These are phyloP conservation scores for Aspergillus sp. DNA, from an alignment of 2,329 filamentous ascomycete species.

Conservation along the genomic window DNA sequence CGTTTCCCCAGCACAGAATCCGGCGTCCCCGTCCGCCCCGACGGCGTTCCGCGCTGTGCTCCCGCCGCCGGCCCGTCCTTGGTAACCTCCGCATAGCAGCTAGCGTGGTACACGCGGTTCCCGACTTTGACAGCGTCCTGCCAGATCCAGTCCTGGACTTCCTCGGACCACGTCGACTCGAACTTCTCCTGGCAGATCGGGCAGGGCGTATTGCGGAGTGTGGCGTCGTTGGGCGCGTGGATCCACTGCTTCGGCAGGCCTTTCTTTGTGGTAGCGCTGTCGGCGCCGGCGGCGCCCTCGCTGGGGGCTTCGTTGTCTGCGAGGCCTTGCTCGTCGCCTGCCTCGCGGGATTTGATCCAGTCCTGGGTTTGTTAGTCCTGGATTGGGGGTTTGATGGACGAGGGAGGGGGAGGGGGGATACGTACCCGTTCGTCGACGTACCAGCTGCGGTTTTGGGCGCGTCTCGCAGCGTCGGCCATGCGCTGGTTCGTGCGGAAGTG, in stretches of 20 bases:
- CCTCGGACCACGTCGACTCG: slow-evolving; percentile 85
- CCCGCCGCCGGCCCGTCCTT: slow-evolving; percentile 54
- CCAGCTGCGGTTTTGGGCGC: slow-evolving; percentile 89
- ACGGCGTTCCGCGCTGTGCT: slow-evolving; percentile 28
- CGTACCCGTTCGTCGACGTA: slow-evolving; percentile 84
- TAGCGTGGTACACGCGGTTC: slow-evolving; percentile 81
- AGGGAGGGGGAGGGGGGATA: slow-evolving; percentile 6
- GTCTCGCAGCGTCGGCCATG: slow-evolving; percentile 79
- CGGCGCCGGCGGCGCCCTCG: slow-evolving; percentile 39
- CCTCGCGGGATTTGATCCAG: slow-evolving; percentile 84
- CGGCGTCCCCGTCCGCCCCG: slow-evolving; percentile 51
- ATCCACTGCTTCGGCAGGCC: slow-evolving; percentile 69
- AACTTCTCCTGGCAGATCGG: slow-evolving; percentile 96
- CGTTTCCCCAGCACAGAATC: slow-evolving; percentile 69
- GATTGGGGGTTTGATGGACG: neutral
- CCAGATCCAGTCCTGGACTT: slow-evolving; percentile 96
- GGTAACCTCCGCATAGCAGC: slow-evolving; percentile 79
- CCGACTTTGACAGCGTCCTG: slow-evolving; percentile 80
- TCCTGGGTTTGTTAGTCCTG: slow-evolving; percentile 53
- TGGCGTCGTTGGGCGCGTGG: slow-evolving; percentile 74
- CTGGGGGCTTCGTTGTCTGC: slow-evolving; percentile 39
- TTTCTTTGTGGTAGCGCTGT: slow-evolving; percentile 46
- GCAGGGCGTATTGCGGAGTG: slow-evolving; percentile 73
- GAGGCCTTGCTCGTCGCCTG: slow-evolving; percentile 61
- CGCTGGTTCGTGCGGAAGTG: slow-evolving; percentile 92